These are phyloP conservation scores for Lanzia echinophila DNA, from an alignment of 2,329 filamentous ascomycete species.

Conservation along the genomic window DNA sequence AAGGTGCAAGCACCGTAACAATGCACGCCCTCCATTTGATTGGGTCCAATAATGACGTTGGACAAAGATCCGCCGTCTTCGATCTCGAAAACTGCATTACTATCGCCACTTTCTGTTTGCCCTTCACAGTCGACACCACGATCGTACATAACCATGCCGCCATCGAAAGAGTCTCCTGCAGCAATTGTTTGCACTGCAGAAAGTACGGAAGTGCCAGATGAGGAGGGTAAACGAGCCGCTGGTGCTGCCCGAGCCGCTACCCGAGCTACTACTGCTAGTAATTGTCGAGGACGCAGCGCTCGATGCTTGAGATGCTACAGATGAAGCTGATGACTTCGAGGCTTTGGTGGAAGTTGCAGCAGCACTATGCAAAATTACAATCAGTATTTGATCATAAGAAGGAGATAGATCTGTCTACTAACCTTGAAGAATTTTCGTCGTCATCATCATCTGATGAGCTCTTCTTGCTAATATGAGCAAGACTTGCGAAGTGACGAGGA, in stretches of 20 bases:
- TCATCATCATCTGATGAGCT: neutral
- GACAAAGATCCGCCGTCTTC: constrained; percentile 29
- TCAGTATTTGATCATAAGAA: neutral
- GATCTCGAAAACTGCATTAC: constrained; percentile 30
- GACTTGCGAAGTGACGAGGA: neutral
- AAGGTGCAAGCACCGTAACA: constrained; percentile 24
- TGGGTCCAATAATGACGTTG: constrained; percentile 32
- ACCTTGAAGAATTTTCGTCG: neutral
- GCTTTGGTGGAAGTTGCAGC: neutral
- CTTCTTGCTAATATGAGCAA: neutral
- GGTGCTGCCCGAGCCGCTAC: neutral
- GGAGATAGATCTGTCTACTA: neutral
- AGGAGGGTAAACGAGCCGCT: neutral
- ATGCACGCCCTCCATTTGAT: constrained; percentile 30
- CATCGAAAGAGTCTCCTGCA: constrained; percentile 40
- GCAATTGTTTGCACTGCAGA: constrained; percentile 38
- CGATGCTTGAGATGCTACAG: neutral
- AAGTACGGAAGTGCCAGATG: constrained; percentile 36
- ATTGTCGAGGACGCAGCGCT: neutral
- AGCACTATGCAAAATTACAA: neutral
- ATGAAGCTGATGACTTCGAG: neutral
- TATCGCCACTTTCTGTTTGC: constrained; percentile 36
- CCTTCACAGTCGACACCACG: constrained; percentile 37
- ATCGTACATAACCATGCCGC: constrained; percentile 39
- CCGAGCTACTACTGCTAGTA: neutral